Evolutionary conservation across 768 basidiomycete genomes (phyloP).

Genomic region (Suillus subalutaceus): DNA sequence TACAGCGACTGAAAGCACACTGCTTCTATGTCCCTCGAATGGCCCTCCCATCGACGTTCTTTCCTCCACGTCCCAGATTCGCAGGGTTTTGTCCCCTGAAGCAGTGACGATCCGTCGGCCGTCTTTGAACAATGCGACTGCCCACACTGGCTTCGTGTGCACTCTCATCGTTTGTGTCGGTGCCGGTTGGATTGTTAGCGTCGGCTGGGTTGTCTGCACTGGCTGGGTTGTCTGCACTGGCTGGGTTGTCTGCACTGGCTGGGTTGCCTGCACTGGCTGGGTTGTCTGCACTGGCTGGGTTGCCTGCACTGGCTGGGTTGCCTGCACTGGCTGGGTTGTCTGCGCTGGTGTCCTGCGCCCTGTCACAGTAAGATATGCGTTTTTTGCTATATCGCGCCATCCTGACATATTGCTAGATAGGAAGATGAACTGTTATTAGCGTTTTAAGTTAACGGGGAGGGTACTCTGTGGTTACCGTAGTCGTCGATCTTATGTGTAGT

Average conservation of each 20-base stretch:
- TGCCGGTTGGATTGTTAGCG: neutral
- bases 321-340: neutral
- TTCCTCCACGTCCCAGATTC: slow-evolving; percentile 29
- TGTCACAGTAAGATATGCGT: neutral
- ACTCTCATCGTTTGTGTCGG: neutral
- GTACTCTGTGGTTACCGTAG: neutral
- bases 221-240: too few species aligned
- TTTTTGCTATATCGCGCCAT: neutral
- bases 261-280: too few species aligned
- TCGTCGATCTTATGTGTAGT: too few species aligned
- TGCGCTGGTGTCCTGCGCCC: neutral
- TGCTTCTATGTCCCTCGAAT: slow-evolving; percentile 27
- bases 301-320: too few species aligned
- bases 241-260: too few species aligned
- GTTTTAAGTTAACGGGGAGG: neutral
- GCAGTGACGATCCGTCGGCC: slow-evolving; percentile 25
- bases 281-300: too few species aligned
- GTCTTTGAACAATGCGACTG: slow-evolving; percentile 32
- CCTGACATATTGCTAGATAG: neutral
- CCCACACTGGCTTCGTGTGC: neutral
- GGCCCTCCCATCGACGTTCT: slow-evolving; percentile 20
- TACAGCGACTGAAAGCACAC: slow-evolving; percentile 27
- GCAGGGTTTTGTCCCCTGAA: slow-evolving; percentile 26
- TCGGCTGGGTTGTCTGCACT: too few species aligned
- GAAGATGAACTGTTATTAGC: neutral